Evolutionary conservation across 1,284 basidiomycete genomes (phyloP).

Genomic region (Acaromyces ingoldii): DNA sequence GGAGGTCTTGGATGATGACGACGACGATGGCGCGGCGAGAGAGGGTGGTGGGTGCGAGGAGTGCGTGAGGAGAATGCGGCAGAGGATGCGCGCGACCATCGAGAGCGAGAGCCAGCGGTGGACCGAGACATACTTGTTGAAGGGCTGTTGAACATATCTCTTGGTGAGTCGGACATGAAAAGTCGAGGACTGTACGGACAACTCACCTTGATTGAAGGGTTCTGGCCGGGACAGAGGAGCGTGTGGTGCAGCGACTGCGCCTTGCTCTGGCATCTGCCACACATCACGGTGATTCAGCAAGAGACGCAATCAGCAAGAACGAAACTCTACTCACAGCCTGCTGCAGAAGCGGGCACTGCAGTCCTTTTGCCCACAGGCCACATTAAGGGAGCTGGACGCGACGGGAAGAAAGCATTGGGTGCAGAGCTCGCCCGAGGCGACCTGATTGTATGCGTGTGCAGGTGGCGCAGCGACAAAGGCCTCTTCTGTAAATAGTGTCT

Average conservation of each 20-base stretch:
- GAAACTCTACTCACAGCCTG: slow-evolving; percentile 65
- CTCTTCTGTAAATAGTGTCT: slow-evolving; percentile 72
- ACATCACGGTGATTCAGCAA: neutral
- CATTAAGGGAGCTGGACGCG: slow-evolving; percentile 48
- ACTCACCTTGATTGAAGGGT: slow-evolving; percentile 58
- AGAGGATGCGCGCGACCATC: slow-evolving; percentile 64
- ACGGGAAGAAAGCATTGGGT: slow-evolving; percentile 39
- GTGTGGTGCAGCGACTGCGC: slow-evolving; percentile 60
- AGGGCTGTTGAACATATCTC: slow-evolving; percentile 50
- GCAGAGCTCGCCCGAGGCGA: slow-evolving; percentile 29
- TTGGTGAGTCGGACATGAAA: neutral
- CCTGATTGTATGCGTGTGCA: slow-evolving; percentile 21
- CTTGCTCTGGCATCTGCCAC: slow-evolving; percentile 1
- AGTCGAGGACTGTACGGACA: neutral
- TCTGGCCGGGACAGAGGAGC: slow-evolving; percentile 68
- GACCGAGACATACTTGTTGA: slow-evolving; percentile 62
- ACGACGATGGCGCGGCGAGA: slow-evolving; percentile 36
- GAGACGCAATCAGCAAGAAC: slow-evolving; percentile 7
- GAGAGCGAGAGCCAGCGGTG: slow-evolving; percentile 70
- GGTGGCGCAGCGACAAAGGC: slow-evolving; percentile 52
- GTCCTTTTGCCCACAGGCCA: slow-evolving; percentile 15
- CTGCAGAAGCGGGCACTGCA: slow-evolving; percentile 68
- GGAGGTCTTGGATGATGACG: slow-evolving; percentile 10
- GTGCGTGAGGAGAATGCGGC: slow-evolving; percentile 61
- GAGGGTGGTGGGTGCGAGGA: slow-evolving; percentile 50